Evolutionary conservation across 2,329 filamentous ascomycete genomes (phyloP).

Genomic region (Calonectria henricotiae): DNA sequence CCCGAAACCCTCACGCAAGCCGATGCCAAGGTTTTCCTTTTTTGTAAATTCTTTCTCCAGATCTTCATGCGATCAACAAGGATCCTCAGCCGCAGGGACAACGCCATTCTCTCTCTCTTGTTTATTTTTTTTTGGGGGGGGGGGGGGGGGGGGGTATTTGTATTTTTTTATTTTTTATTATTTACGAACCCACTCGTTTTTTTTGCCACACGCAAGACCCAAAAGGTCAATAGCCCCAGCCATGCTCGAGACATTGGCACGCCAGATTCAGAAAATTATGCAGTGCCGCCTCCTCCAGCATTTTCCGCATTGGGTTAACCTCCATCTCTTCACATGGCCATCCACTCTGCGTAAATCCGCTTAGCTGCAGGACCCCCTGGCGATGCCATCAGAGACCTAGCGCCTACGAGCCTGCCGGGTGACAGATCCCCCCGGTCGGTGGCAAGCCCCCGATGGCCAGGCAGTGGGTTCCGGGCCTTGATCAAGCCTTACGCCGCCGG

Average conservation of each 20-base stretch:
- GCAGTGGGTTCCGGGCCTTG: not conserved
- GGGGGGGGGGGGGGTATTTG: too few species aligned
- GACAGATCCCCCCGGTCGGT: not conserved
- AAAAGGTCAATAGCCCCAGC: not conserved
- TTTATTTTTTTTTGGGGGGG: too few species aligned
- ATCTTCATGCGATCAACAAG: not conserved
- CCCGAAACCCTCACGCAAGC: slow-evolving; percentile 3
- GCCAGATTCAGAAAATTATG: slow-evolving; percentile 17
- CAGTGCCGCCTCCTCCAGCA: slow-evolving; percentile 1
- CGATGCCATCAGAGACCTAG: slow-evolving; percentile 1
- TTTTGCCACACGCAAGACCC: not conserved
- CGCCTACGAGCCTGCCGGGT: slow-evolving; percentile 16
- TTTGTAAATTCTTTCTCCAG: slow-evolving; percentile 3
- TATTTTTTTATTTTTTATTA: too few species aligned
- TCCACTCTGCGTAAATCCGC: not conserved
- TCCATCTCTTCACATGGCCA: slow-evolving; percentile 2
- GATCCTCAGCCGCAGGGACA: slow-evolving; percentile 7
- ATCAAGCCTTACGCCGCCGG: not conserved
- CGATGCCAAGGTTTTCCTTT: not conserved
- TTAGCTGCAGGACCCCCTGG: not conserved
- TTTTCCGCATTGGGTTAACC: not conserved
- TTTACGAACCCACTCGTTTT: too few species aligned
- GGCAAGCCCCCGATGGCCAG: not conserved
- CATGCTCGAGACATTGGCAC: slow-evolving; percentile 7
- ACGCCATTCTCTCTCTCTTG: not conserved